Evolutionary conservation across 345 rosid species (phyloP).

Genomic region (Camelina neglecta): DNA sequence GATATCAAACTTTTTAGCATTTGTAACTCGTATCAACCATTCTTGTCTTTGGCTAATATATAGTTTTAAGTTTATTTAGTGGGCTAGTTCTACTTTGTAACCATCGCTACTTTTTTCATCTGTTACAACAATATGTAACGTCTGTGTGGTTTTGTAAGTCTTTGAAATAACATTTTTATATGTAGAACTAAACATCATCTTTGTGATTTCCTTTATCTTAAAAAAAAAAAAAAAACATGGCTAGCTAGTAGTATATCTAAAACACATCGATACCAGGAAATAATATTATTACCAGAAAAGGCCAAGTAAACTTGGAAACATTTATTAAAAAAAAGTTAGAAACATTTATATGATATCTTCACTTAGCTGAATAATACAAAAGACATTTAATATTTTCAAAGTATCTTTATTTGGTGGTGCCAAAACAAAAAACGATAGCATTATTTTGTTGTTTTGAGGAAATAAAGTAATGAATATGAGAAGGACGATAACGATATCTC

Average conservation of each 20-base stretch:
- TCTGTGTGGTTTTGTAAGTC: background rate
- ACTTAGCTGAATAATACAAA: conserved; percentile 34
- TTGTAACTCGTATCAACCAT: background rate
- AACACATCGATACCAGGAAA: conserved; percentile 2
- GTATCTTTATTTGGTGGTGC: conserved; percentile 44
- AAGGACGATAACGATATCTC: conserved; percentile 44
- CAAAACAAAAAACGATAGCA: conserved; percentile 29
- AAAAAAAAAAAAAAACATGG: background rate
- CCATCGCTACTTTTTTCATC: conserved; percentile 20
- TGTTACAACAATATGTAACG: conserved; percentile 22
- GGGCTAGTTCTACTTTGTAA: conserved; percentile 26
- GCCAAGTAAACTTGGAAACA: conserved; percentile 24
- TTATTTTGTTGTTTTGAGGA: conserved; percentile 40
- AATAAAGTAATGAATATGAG: conserved; percentile 38
- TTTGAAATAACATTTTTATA: background rate
- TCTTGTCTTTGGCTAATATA: conserved; percentile 8
- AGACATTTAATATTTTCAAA: conserved; percentile 35
- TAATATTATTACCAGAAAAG: conserved; percentile 21
- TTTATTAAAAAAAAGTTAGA: background rate
- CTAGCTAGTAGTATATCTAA: conserved; percentile 1
- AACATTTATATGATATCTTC: conserved; percentile 34
- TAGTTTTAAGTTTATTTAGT: background rate
- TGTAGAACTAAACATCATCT: background rate
- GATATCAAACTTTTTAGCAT: background rate
- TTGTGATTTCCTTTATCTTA: too few species aligned